These are phyloP conservation scores for Sarcocystis neurona DNA, from an alignment of 169 alveolate species.

Conservation along the genomic window DNA sequence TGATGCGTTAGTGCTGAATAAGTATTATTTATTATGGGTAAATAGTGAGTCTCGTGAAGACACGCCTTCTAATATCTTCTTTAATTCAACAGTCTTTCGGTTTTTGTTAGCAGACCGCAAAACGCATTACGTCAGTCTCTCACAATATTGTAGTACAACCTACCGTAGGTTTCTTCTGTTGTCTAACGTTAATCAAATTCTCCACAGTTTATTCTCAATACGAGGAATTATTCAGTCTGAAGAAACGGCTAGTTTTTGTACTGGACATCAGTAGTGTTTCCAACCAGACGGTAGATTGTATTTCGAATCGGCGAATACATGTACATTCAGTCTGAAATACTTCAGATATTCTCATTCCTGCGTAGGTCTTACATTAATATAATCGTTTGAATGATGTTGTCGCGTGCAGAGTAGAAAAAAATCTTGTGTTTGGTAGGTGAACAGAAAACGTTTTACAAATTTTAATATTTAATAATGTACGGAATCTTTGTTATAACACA, in stretches of 20 bases:
- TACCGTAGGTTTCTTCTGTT: neutral
- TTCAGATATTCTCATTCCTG: constrained; percentile 39
- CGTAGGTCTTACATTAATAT: constrained; percentile 32
- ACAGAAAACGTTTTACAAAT: constrained; percentile 6
- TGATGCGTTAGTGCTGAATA: constrained; percentile 6
- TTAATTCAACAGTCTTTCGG: neutral
- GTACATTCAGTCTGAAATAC: neutral
- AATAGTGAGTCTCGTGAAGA: neutral
- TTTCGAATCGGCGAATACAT: neutral
- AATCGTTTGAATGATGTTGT: constrained; percentile 57
- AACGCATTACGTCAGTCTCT: neutral
- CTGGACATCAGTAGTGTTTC: neutral
- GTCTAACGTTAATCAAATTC: neutral
- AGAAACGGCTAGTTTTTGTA: constrained; percentile 16
- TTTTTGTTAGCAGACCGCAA: neutral
- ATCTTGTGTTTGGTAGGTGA: neutral
- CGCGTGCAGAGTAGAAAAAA: constrained; percentile 51
- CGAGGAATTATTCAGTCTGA: neutral
- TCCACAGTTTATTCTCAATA: constrained; percentile 20
- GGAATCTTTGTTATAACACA: constrained; percentile 2
- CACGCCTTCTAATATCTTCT: neutral
- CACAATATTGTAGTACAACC: neutral
- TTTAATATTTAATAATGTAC: constrained; percentile 42
- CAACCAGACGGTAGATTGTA: neutral
- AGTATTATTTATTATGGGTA: neutral